phyloP scores from a whole-genome alignment of 2,329 filamentous ascomycete species.

The Leptographium wingfieldii region DNA sequence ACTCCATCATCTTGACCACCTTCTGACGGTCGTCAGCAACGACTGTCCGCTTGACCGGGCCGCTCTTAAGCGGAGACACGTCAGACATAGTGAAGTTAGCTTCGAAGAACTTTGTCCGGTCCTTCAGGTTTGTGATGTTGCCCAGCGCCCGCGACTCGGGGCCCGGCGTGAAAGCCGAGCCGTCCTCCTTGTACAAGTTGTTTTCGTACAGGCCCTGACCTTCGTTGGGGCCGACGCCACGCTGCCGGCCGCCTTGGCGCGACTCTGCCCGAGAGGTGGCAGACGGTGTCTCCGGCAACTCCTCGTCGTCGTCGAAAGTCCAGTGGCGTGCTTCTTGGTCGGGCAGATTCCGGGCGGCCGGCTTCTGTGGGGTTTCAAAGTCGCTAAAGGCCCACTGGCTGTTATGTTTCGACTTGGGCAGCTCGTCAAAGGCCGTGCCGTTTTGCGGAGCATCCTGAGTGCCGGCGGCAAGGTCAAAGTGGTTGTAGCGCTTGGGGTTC shows the following conservation, averaged over 20 bases:
- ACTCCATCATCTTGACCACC: slow-evolving; percentile 60
- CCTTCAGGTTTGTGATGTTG: slow-evolving; percentile 59
- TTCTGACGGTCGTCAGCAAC: slow-evolving; percentile 51
- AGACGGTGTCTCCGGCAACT: slow-evolving; percentile 43
- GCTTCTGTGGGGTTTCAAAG: slow-evolving; percentile 71
- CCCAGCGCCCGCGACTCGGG: slow-evolving; percentile 37
- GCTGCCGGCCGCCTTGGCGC: slow-evolving; percentile 24
- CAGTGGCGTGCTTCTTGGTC: slow-evolving; percentile 66
- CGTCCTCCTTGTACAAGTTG: slow-evolving; percentile 53
- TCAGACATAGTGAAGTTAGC: slow-evolving; percentile 68
- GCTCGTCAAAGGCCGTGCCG: slow-evolving; percentile 27
- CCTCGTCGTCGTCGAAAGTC: slow-evolving; percentile 50
- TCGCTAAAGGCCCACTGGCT: slow-evolving; percentile 83
- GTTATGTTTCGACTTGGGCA: slow-evolving; percentile 48
- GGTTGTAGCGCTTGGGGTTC: slow-evolving; percentile 67
- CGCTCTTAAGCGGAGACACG: slow-evolving; percentile 30
- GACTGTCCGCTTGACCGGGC: slow-evolving; percentile 21
- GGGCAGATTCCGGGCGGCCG: slow-evolving; percentile 46
- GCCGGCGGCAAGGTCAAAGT: slow-evolving; percentile 71
- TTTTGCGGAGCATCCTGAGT: slow-evolving; percentile 33
- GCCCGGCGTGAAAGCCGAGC: slow-evolving; percentile 22
- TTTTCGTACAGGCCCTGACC: slow-evolving; percentile 66
- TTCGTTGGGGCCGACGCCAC: slow-evolving; percentile 50
- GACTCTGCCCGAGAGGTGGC: slow-evolving; percentile 18
- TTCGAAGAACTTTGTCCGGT: slow-evolving; percentile 64